A percentile compares a stretch with the other conserved stretches of the same genome.
Evolutionary conservation across 2,329 filamentous ascomycete species (phyloP).

Genomic region (Microsporum canis): DNA sequence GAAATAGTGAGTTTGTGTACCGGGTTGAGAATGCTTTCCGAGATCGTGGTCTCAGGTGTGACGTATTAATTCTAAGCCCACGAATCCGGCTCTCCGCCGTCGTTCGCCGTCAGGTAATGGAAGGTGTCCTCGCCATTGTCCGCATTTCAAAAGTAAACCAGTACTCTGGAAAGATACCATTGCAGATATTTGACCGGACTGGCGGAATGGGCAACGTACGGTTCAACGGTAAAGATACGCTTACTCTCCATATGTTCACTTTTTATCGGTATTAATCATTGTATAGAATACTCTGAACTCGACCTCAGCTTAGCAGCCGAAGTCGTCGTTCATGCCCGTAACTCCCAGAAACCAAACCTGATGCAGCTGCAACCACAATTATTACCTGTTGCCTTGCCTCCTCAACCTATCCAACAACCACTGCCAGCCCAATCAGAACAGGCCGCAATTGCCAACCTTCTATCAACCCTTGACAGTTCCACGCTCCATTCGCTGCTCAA

Average conservation of each 20-base stretch:
- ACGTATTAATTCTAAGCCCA: constrained; percentile 68
- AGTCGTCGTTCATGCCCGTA: constrained; percentile 55
- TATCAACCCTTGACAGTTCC: constrained; percentile 56
- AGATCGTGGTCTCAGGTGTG: constrained; percentile 58
- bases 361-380: constrained; percentile 21
- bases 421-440: constrained; percentile 21
- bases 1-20: constrained; percentile 57
- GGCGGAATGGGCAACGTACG: constrained; percentile 62
- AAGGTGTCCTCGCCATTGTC: constrained; percentile 77
- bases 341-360: constrained; percentile 25
- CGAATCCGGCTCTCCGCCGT: constrained; percentile 65
- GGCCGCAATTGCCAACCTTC: constrained; percentile 51
- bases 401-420: not conserved
- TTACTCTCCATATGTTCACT: constrained; percentile 6
- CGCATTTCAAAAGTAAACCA: constrained; percentile 63
- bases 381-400: constrained; percentile 15
- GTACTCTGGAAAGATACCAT: constrained; percentile 57
- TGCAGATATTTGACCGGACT: constrained; percentile 77
- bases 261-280: constrained; percentile 15
- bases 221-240: constrained; percentile 51
- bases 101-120: constrained; percentile 73
- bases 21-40: constrained; percentile 73
- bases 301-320: constrained; percentile 69
- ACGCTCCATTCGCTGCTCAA: constrained; percentile 60
- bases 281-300: constrained; percentile 65